Conservation (phyloP, 2,329 filamentous ascomycete species). For the Fusarium fracticaudum region DNA sequence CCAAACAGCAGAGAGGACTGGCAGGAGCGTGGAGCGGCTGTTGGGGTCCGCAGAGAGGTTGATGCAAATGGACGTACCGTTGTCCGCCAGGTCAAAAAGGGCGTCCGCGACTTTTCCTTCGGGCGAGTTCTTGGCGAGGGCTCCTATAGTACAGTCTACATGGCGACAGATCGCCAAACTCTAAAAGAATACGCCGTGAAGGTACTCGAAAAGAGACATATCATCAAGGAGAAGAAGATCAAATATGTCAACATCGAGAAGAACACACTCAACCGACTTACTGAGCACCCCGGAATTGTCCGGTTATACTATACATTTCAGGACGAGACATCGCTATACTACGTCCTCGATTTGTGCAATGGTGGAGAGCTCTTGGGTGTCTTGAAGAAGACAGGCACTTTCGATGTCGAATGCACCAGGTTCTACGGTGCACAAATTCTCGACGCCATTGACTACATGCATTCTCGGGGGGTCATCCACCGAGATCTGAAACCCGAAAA, state of each 20-base stretch:
- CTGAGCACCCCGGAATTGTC: constrained; percentile 95
- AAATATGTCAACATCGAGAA: constrained; percentile 99
- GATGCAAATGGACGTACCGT: constrained; percentile 86
- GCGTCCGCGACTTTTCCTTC: constrained; percentile 96
- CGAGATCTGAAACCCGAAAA: constrained; percentile 98
- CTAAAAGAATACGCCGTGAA: constrained; percentile 98
- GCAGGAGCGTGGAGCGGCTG: constrained; percentile 94
- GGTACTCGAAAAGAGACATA: constrained; percentile 96
- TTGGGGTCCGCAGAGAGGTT: constrained; percentile 81
- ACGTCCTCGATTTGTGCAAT: constrained; percentile 92
- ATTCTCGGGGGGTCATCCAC: constrained; percentile 93
- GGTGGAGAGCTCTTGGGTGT: constrained; percentile 93
- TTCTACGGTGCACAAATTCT: constrained; percentile 97
- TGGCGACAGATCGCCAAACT: constrained; percentile 92
- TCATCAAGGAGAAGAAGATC: constrained; percentile 99
- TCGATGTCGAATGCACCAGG: constrained; percentile 91
- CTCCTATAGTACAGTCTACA: constrained; percentile 95
- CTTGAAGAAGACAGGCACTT: constrained; percentile 92
- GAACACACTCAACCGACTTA: constrained; percentile 94
- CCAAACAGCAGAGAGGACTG: constrained; percentile 84
- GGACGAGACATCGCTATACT: constrained; percentile 94
- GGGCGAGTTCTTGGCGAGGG: constrained; percentile 91
- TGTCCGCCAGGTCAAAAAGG: constrained; percentile 90
- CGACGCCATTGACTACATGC: constrained; percentile 98
- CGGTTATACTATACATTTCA: constrained; percentile 99